Evolutionary conservation across 108 stramenopile genomes (phyloP).

Genomic region (Nannochloropsis gaditana): DNA sequence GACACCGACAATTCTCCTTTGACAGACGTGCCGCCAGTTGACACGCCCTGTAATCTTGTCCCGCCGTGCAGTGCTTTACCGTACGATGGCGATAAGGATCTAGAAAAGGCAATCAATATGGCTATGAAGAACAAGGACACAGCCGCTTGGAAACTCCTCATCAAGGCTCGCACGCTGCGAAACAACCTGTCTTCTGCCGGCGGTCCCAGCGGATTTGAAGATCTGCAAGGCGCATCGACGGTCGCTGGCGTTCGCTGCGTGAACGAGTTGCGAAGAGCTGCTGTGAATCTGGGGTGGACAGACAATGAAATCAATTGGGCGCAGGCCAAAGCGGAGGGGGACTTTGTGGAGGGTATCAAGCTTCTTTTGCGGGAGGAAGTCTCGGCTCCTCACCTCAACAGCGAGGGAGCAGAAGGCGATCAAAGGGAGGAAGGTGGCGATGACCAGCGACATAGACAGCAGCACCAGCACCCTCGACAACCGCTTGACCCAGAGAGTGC

Average conservation of each 20-base stretch:
- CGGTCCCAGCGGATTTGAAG: not conserved
- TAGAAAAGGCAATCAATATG: constrained; percentile 1
- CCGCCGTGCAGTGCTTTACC: not conserved
- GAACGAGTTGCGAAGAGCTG: not conserved
- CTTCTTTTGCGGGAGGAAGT: not conserved
- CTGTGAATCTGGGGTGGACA: not conserved
- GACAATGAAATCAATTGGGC: constrained; percentile 5
- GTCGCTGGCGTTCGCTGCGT: not conserved
- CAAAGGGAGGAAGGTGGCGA: not conserved
- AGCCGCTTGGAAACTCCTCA: constrained; percentile 14
- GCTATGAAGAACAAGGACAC: constrained; percentile 1
- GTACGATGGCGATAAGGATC: not conserved
- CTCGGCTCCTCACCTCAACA: not conserved
- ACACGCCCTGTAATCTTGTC: not conserved
- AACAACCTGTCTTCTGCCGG: not conserved
- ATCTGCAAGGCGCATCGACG: not conserved
- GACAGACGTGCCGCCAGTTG: not conserved
- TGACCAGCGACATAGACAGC: not conserved
- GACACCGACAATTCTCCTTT: no score
- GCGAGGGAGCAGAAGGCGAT: not conserved
- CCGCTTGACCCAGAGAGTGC: not conserved
- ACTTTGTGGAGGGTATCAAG: constrained; percentile 17
- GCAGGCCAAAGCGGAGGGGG: not conserved
- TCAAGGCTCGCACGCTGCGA: not conserved
- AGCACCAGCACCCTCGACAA: not conserved